Evolutionary conservation across 345 rosid species (phyloP), one percentile per base, ranked within the genome.

Genomic region (Lumnitzera racemosa): DNA sequence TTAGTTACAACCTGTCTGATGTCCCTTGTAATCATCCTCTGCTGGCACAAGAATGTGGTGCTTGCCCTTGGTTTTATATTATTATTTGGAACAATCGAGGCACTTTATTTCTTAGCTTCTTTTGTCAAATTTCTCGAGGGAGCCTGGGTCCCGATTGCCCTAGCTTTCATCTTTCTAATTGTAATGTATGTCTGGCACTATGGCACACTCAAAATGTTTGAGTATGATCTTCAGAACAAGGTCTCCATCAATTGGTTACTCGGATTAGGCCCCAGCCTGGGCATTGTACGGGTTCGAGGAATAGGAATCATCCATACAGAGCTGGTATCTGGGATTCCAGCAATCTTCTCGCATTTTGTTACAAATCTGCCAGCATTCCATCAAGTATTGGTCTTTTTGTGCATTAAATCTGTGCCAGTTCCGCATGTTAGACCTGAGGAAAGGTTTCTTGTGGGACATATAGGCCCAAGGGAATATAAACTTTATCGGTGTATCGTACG

Each of bases 351-450:
- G 61, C 99, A 94, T 70, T 86, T 90, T 20, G 97, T 94, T 54
- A 88, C 97, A 61, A 94, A 94, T 74, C 87, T 94, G 51, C 97
- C 99, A 10, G 99, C 99, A 13, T 94, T 94, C 63, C 99, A 94
- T 58, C 89, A 74, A 67, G 92, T 90, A 63, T 75, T 94, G 7
- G 85, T 90, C 60, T 94, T 94, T 66, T 89, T 94, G 64, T 94
- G 99, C 71, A 77, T 90, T 54, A 94, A 94, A 70, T 94, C 97
- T 0, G 96, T 94, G n/a, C 96, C 99, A 0, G 95, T 94, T 47
- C 97, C 97, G 1, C 97, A 88, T 24, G 99, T 94, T 24, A 76
- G 86, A 47, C 95, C 96, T 0, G 78, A 86, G 70, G 97, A 90
- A 63, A 75, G 96, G 76, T 94, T 90, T 66, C 78, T 94, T 0